Conservation (phyloP, 225 moss, liverwort and hornwort genomes). For the Bryum argenteum region DNA sequence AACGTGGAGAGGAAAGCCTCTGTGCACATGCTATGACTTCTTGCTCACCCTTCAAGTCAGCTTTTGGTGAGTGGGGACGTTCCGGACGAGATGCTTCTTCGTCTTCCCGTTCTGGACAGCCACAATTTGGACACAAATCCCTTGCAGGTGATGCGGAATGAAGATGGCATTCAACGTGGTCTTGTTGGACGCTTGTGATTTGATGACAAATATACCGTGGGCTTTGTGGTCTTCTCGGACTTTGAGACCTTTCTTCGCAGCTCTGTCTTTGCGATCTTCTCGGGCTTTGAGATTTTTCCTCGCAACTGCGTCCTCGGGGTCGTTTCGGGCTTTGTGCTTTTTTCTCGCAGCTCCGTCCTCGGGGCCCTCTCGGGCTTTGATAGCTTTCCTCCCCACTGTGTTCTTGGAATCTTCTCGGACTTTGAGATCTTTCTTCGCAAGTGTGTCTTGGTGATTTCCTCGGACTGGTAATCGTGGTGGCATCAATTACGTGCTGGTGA, state of each 20-base stretch:
- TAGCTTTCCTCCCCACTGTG: too few species aligned
- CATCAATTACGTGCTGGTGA: slow-evolving; percentile 20
- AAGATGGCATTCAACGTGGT: slow-evolving; percentile 25
- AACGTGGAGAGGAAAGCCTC: slow-evolving; percentile 9
- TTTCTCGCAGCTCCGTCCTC: too few species aligned
- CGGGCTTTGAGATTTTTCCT: too few species aligned
- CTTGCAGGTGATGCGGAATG: slow-evolving; percentile 18
- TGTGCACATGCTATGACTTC: slow-evolving; percentile 23
- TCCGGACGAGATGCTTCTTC: background rate
- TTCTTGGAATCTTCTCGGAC: too few species aligned
- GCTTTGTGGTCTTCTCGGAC: slow-evolving; percentile 16
- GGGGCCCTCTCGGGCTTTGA: too few species aligned
- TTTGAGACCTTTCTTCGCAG: background rate
- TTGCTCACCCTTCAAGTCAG: slow-evolving; percentile 3
- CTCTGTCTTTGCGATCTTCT: too few species aligned
- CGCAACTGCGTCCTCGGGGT: too few species aligned
- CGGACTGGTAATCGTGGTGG: slow-evolving; percentile 15
- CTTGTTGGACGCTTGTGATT: slow-evolving; percentile 27
- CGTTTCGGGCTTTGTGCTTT: too few species aligned
- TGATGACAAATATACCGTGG: slow-evolving; percentile 30
- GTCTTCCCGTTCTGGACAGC: slow-evolving; percentile 18
- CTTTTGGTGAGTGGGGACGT: slow-evolving; percentile 19
- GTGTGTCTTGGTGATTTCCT: slow-evolving; percentile 4
- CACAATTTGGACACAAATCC: slow-evolving; percentile 28
- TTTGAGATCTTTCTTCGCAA: too few species aligned